Evolutionary conservation across 768 basidiomycete species (phyloP).

Genomic region (Albatrellus ellisii): DNA sequence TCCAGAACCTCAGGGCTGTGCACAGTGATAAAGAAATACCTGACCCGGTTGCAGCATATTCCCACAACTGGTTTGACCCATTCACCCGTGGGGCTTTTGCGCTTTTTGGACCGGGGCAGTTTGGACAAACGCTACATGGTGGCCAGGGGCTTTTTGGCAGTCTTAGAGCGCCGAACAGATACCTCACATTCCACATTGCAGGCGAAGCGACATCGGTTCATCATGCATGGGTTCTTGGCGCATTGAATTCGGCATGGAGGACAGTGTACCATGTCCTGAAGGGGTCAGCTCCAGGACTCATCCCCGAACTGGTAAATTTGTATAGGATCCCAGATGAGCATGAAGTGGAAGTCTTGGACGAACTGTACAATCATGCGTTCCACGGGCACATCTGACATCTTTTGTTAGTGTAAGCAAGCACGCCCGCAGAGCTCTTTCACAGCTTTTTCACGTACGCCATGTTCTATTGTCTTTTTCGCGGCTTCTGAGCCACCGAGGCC

Average conservation of each 20-base stretch:
- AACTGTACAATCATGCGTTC: no score
- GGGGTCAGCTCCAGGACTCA: no score
- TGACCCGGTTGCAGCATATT: conserved; percentile 14
- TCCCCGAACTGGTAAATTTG: no score
- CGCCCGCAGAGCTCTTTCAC: no score
- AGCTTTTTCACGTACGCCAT: no score
- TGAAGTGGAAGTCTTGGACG: no score
- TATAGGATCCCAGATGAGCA: no score
- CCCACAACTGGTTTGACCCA: conserved; percentile 18
- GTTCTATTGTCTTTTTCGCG: no score
- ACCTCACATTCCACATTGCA: conserved; percentile 22
- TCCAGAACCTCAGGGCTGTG: background rate
- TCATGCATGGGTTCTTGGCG: conserved; percentile 17
- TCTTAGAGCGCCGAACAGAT: conserved; percentile 14
- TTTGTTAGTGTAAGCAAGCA: no score
- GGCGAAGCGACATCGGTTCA: conserved; percentile 25
- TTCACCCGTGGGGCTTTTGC: conserved; percentile 21
- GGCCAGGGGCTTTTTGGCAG: conserved; percentile 9
- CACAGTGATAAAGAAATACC: conserved; percentile 1
- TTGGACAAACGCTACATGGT: conserved; percentile 15
- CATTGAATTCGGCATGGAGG: conserved; percentile 8
- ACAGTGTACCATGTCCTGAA: background rate
- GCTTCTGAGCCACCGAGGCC: no score
- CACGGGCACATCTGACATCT: no score
- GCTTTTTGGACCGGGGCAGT: conserved; percentile 24